phyloP scores from a whole-genome alignment of 208 protist species.

The Leishmania aethiopica region DNA sequence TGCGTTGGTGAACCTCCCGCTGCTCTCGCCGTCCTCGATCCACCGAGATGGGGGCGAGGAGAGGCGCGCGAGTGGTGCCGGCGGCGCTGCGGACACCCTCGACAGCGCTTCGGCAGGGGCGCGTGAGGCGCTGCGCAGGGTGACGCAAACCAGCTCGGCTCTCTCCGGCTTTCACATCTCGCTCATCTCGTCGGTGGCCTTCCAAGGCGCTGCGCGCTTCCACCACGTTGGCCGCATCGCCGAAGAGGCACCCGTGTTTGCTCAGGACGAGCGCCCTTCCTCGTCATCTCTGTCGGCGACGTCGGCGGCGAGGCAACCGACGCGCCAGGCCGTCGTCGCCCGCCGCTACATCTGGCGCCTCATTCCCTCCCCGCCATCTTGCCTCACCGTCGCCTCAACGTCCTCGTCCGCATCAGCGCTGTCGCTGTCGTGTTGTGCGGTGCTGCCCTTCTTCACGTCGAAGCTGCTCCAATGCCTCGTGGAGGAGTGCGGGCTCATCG shows the following conservation, averaged over 20 bases:
- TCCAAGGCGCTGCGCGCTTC: conserved; percentile 33
- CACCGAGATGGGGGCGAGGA: not conserved
- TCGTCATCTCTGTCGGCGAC: not conserved
- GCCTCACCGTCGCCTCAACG: not conserved
- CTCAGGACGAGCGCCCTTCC: not conserved
- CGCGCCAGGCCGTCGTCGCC: conserved; percentile 1
- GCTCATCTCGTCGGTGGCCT: conserved; percentile 50
- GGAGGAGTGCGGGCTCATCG: conserved; percentile 18
- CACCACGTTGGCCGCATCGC: conserved; percentile 30
- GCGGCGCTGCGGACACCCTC: not conserved
- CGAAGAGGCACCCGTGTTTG: conserved; percentile 22
- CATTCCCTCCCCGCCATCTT: conserved; percentile 5
- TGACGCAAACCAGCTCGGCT: not conserved
- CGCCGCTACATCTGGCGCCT: conserved; percentile 38
- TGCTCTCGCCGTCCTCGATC: conserved; percentile 14
- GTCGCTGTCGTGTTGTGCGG: conserved; percentile 1
- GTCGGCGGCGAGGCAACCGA: not conserved
- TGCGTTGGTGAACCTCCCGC: conserved; percentile 48
- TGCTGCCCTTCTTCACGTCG: conserved; percentile 47
- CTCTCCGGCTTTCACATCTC: conserved; percentile 34
- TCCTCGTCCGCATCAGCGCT: not conserved
- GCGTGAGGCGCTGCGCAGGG: not conserved
- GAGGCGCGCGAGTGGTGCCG: not conserved
- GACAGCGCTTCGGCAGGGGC: conserved; percentile 1
- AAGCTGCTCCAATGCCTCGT: conserved; percentile 44